phyloP scores from a whole-genome alignment of 140 eudicot species.

The Senecio squalidus region DNA sequence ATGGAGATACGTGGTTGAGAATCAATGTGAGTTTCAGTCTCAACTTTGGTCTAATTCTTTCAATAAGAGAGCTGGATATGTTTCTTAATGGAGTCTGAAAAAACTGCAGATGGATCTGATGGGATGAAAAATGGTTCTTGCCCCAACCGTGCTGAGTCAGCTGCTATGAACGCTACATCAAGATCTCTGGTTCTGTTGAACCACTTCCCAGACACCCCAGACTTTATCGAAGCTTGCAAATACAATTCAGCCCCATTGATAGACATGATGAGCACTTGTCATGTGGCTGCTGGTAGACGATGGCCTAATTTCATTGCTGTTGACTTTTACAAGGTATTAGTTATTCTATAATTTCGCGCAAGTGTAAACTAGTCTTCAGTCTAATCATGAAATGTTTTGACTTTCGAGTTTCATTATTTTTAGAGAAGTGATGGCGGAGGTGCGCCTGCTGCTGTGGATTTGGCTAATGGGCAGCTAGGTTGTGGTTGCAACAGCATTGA shows the following conservation, averaged over 20 bases:
- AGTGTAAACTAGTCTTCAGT: background rate
- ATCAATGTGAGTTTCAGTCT: slow-evolving; percentile 59
- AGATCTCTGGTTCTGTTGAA: slow-evolving; percentile 74
- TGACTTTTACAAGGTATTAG: slow-evolving; percentile 81
- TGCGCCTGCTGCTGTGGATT: slow-evolving; percentile 78
- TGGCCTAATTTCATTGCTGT: slow-evolving; percentile 93
- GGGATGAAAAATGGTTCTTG: slow-evolving; percentile 75
- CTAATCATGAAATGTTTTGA: background rate
- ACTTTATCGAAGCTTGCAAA: slow-evolving; percentile 60
- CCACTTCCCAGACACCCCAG: slow-evolving; percentile 68
- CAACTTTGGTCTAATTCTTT: background rate
- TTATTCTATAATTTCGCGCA: slow-evolving; percentile 17
- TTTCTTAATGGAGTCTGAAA: slow-evolving; percentile 15
- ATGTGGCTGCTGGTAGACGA: slow-evolving; percentile 55
- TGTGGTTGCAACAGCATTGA: slow-evolving; percentile 65
- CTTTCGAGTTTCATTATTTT: background rate
- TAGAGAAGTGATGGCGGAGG: slow-evolving; percentile 97
- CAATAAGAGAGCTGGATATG: background rate
- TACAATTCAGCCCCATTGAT: slow-evolving; percentile 76
- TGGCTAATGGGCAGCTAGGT: slow-evolving; percentile 66
- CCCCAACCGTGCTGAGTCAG: slow-evolving; percentile 93
- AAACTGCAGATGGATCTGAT: slow-evolving; percentile 77
- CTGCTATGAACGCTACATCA: slow-evolving; percentile 57
- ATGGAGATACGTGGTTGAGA: slow-evolving; percentile 86
- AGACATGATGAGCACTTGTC: slow-evolving; percentile 70